Evolutionary conservation across 768 basidiomycete species (phyloP), one percentile per base, ranked within the genome.

Genomic region (Macrocybe gigantea): DNA sequence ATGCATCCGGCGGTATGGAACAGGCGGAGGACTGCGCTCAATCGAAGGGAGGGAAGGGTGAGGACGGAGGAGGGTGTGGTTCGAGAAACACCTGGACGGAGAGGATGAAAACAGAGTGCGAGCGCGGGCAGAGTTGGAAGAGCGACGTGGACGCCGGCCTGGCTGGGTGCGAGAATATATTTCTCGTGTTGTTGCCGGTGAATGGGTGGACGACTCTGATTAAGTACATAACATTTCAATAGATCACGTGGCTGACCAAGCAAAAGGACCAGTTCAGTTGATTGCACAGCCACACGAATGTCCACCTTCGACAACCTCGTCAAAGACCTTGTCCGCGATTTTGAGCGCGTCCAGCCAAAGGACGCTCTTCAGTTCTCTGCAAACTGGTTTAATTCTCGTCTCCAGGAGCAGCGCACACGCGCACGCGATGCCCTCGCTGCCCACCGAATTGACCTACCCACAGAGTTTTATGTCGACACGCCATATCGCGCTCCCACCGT

Each of bases 351-450:
- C 4, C 89, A 93, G 63, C 93, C 95, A 14, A 83, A 80, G 57
- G 95, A 98, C 61, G 81, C 85, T 4, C 83, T 96, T 40, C 95
- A 97, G 67, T 93, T 87, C 66, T 90, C 87, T 59, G 83, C 94
- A 41, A 92, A 84, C 59, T 98, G 93, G 93, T 97, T 98, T 68
- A 88, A 93, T 63, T 76, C 78, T 52, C 80, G 89, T 47, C 74
- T 94, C 43, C 87, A 92, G 54, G 88, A 92, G 60, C 92, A 94
- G 60, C 77, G 92, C 48, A 75, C 79, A 38, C 78, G 85, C 53
- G 80, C 78, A 15, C 77, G 90, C 54, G 82, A 88, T 69, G 64
- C 77, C 33, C 74, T 86, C 29, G 64, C 78, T 1, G 78, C 74
- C 43, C 77, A 78, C 42, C 64, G 73, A 36, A 65, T 69, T n/a